A percentile compares a stretch with the other conserved stretches of the same genome.
These are phyloP conservation scores for Tuber magnatum DNA, from an alignment of 495 filamentous ascomycete genomes.

Conservation along the genomic window DNA sequence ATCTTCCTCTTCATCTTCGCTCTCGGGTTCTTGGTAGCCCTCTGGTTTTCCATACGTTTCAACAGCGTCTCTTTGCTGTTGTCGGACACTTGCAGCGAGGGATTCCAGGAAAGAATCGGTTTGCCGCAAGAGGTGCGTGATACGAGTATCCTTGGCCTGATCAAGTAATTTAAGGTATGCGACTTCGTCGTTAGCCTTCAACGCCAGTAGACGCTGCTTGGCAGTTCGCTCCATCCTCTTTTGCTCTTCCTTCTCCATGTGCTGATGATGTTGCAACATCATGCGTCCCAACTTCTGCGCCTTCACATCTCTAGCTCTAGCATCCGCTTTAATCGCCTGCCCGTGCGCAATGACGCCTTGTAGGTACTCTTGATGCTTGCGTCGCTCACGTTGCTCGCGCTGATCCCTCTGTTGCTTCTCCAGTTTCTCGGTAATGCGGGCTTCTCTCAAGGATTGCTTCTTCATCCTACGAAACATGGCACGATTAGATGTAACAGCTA, in stretches of 20 bases:
- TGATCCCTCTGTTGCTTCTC: constrained; percentile 98
- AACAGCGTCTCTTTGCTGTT: constrained; percentile 75
- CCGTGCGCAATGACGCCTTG: constrained; percentile 63
- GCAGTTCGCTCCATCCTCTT: constrained; percentile 93
- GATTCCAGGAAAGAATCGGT: constrained; percentile 96
- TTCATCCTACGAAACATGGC: constrained; percentile 85
- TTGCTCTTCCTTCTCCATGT: constrained; percentile 98
- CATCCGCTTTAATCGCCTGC: constrained; percentile 55
- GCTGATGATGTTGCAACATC: constrained; percentile 81
- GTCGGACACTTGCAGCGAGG: constrained; percentile 83
- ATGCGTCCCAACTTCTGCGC: constrained; percentile 76
- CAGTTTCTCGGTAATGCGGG: constrained; percentile 92
- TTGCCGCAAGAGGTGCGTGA: constrained; percentile 89
- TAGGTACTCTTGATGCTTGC: constrained; percentile 88
- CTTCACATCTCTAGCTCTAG: constrained; percentile 50
- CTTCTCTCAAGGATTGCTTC: constrained; percentile 92
- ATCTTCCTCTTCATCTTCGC: constrained; percentile 64
- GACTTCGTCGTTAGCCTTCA: constrained; percentile 98
- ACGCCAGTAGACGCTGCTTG: constrained; percentile 96
- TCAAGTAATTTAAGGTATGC: constrained; percentile 94
- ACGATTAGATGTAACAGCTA: constrained; percentile 90
- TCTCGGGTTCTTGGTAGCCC: constrained; percentile 54
- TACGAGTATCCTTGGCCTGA: constrained; percentile 98
- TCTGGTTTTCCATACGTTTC: constrained; percentile 66
- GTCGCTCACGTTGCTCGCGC: constrained; percentile 85